Evolutionary conservation across 768 basidiomycete species (phyloP).

Genomic region (Ramaria sp.): DNA sequence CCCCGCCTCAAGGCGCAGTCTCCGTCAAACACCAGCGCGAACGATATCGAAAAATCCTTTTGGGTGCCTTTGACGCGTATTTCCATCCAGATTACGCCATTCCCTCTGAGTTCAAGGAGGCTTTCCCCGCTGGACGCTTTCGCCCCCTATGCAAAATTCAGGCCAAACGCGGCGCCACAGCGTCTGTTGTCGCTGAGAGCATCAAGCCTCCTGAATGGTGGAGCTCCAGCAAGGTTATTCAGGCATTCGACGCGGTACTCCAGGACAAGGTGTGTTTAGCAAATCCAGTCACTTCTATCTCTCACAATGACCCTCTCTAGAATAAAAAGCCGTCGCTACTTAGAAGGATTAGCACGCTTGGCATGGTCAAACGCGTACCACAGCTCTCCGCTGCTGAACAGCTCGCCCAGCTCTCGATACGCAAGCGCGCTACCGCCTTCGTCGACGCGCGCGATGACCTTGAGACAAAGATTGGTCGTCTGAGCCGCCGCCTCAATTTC

Average conservation of each 20-base stretch:
- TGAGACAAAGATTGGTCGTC: conserved; percentile 85
- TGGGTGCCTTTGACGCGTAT: conserved; percentile 72
- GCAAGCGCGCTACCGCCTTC: conserved; percentile 88
- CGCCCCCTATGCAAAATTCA: conserved; percentile 86
- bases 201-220: conserved; percentile 91
- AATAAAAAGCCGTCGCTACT: conserved; percentile 84
- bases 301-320: conserved; percentile 24
- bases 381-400: conserved; percentile 74
- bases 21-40: conserved; percentile 75
- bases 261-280: conserved; percentile 56
- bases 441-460: conserved; percentile 90
- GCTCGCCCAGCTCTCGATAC: conserved; percentile 77
- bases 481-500: conserved; percentile 79
- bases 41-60: conserved; percentile 60
- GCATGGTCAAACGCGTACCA: conserved; percentile 56
- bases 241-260: conserved; percentile 80
- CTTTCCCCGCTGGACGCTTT: conserved; percentile 88
- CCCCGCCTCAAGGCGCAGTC: conserved; percentile 64
- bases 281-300: background rate
- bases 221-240: conserved; percentile 84
- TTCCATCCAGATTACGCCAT: conserved; percentile 86
- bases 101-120: conserved; percentile 88
- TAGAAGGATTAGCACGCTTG: conserved; percentile 74
- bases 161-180: conserved; percentile 69
- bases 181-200: conserved; percentile 76